Base-by-base conservation (phyloP, 371 early-diverging fungal genomes). In the Mucor saturninus region DNA sequence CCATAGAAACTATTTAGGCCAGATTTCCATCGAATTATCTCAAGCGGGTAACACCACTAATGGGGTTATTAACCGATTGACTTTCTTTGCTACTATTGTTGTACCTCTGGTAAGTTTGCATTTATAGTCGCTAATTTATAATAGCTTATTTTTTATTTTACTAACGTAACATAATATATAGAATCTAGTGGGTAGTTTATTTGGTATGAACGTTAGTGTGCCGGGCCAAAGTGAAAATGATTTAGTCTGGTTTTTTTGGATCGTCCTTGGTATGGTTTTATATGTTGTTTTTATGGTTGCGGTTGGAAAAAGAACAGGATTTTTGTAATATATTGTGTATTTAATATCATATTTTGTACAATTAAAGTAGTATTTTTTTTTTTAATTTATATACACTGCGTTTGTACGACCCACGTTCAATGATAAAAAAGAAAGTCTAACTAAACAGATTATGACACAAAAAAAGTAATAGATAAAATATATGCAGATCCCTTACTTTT, bases 11-110 rank as follows among this genome's bases (percentile, higher is more conserved):
- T 98, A 98, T 63, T 77, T 98, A 15, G 99, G 97, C 4, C 96
- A 96, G 68, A 96, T 98, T 39, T 89, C 91, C 9, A 96, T 98
- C 32, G 98, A 98, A 71, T 84, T 98, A 65, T 98, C 98, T 2
- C 93, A 94, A 62, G 89, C 97, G 3, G 93, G 94, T 51, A 96
- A 96, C 75, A 78, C 87, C 8, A 96, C 96, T 28, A 95, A 96
- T 67, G 93, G 94, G 61, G 94, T 95, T 1, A 92, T 97, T 21
- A 92, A 95, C 67, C 85, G 91, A 50, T 84, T 98, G 69, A 96
- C 98, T 1, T 94, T 93, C 15, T 71, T 98, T 53, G 98, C 96
- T 0, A 88, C 91, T 9, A 89, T 98, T 30, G 77, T 98, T 38
- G 85, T 98, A 4, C 97, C 98, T 13, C 51, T 76, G 57, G 69